Base-by-base conservation (phyloP, 257 asterid species). In the Leptodermis oblonga region DNA sequence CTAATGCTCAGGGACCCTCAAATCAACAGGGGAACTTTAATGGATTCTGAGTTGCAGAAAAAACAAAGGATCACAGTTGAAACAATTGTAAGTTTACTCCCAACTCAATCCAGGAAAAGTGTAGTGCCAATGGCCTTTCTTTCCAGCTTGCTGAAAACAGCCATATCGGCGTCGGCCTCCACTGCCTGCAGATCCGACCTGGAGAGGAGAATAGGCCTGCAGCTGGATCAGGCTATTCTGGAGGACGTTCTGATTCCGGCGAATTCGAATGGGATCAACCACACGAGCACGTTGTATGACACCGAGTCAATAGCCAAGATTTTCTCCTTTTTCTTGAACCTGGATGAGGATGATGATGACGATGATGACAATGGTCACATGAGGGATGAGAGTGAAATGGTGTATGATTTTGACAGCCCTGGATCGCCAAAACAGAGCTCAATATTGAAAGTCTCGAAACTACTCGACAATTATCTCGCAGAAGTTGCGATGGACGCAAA, bases 351-450 rank as follows among this genome's bases (percentile, higher is more conserved):
- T 59, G 97, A 88, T 10, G 95, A 90, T 74, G 98, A 87, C 51
- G 97, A 88, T 31, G 95, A 85, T 13, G 95, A 88, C 61, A 70
- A 80, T 15, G 37, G 20, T 65, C 85, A 34, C 1, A 26, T 78
- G 68, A 81, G 90, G 71, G 96, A 89, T 51, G 98, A 87, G 53
- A 78, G 78, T 33, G 96, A 84, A 75, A 93, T 86, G 95, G 83
- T 78, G 48, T 90, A 83, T 9, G 90, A 86, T 64, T 90, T 93
- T 18, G 94, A 93, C 63, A 88, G 89, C 81, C 97, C 95, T 7
- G 89, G 89, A 52, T 92, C 98, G 15, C 98, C 97, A 1, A 93
- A 93, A 34, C 98, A 93, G 51, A 93, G 95, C 84, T 84, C 98
- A 2, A 86, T 90, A 68, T 64, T 90, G 53, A 93, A 90, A 77